These are phyloP conservation scores for Colletotrichum sidae DNA, from an alignment of 2,329 filamentous ascomycete genomes.

Conservation along the genomic window DNA sequence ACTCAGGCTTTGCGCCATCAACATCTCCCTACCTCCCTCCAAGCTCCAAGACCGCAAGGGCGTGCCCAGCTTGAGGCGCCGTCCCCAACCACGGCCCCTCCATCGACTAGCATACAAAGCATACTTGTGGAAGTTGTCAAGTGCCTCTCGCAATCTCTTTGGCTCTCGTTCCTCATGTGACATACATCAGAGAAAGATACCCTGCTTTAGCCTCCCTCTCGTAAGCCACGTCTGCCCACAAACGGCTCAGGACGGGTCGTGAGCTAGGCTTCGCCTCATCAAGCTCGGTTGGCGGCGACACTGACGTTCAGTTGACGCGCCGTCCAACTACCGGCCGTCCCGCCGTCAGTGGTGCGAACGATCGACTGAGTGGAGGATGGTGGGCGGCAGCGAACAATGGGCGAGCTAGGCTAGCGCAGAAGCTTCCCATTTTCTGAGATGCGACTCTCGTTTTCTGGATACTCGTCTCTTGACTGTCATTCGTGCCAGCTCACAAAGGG, in stretches of 20 bases:
- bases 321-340: conserved; percentile 27
- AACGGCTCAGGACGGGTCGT: conserved; percentile 25
- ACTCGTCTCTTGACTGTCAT: not conserved
- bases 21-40: no score
- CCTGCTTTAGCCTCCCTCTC: not conserved
- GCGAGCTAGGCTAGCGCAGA: not conserved
- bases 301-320: conserved; percentile 15
- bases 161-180: not conserved
- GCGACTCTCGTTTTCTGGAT: not conserved
- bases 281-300: conserved; percentile 8
- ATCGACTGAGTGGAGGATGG: conserved; percentile 13
- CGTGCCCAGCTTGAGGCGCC: no score
- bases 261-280: conserved; percentile 5
- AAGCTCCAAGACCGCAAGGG: no score
- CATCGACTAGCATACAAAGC: no score
- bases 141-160: no score
- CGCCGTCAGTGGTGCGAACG: conserved; percentile 14
- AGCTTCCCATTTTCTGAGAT: not conserved
- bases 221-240: conserved; percentile 10
- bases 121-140: no score
- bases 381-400: conserved; percentile 6
- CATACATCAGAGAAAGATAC: no score
- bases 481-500: conserved; percentile 9
- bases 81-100: no score
- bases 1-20: no score